These are phyloP conservation scores for Corymbia maculata DNA, from an alignment of 345 rosid species.

Conservation along the genomic window DNA sequence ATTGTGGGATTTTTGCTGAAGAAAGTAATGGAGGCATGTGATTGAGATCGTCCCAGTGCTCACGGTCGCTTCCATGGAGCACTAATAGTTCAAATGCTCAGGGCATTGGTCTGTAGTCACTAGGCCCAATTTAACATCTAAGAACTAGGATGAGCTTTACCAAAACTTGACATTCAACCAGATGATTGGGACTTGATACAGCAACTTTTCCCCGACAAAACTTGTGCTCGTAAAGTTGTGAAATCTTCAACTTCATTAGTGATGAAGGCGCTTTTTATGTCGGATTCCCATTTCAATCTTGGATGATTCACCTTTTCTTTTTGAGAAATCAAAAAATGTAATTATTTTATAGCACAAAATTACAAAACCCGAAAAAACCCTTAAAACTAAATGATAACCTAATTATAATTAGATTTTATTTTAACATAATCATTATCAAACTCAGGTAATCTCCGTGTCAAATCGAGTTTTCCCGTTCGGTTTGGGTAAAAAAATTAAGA, in stretches of 20 bases:
- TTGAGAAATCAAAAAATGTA: not conserved
- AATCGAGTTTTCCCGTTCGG: not conserved
- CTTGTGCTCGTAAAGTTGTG: not conserved
- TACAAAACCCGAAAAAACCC: not conserved
- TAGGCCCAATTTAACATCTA: not conserved
- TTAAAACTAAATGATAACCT: not conserved
- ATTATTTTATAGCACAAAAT: not conserved
- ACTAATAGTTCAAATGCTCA: not conserved
- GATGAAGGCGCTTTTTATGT: rapidly evolving
- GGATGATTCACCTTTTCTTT: not conserved
- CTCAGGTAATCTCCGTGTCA: not conserved
- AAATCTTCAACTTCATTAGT: rapidly evolving
- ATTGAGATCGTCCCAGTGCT: not conserved
- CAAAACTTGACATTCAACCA: not conserved
- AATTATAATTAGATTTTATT: not conserved
- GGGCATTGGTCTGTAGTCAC: not conserved
- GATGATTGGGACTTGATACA: not conserved
- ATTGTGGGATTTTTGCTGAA: not conserved
- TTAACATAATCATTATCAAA: not conserved
- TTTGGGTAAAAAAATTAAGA: not conserved
- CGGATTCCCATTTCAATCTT: rapidly evolving
- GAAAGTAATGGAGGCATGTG: not conserved
- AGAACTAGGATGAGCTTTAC: not conserved
- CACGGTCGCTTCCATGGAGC: not conserved
- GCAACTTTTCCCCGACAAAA: not conserved